Percentiles rank a stretch among this genome's conserved stretches.
Conservation (phyloP, 2,329 filamentous ascomycete genomes). For the Apiospora sp. region DNA sequence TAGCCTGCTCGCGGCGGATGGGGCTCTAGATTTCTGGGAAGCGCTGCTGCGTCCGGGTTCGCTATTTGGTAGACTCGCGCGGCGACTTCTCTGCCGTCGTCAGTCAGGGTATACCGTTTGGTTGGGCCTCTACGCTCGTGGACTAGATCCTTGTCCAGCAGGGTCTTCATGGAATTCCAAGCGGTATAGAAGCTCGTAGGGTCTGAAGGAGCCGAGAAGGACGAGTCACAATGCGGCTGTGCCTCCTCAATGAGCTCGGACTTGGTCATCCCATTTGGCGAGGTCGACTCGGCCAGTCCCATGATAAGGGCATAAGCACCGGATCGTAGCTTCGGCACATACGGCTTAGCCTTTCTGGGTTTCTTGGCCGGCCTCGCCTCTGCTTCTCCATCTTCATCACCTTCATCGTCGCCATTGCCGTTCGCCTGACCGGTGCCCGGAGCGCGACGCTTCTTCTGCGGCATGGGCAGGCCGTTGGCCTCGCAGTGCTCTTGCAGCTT, state of each 20-base stretch:
- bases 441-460: conserved; percentile 55
- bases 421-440: conserved; percentile 38
- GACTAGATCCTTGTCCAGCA: conserved; percentile 76
- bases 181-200: conserved; percentile 78
- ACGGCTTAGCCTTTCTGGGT: conserved; percentile 66
- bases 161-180: conserved; percentile 83
- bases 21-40: conserved; percentile 13
- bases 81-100: conserved; percentile 80
- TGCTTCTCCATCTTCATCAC: conserved; percentile 44
- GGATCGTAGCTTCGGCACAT: conserved; percentile 76
- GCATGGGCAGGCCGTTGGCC: conserved; percentile 73
- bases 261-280: conserved; percentile 69
- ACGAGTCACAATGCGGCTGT: conserved; percentile 76
- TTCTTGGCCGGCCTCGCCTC: conserved; percentile 61
- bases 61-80: conserved; percentile 65
- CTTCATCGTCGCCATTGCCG: conserved; percentile 45
- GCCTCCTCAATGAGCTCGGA: conserved; percentile 72
- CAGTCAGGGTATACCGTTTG: conserved; percentile 74
- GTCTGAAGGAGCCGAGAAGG: conserved; percentile 73
- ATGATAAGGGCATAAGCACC: conserved; percentile 78
- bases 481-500: conserved; percentile 67
- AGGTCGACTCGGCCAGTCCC: conserved; percentile 67
- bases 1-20: background rate
- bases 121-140: conserved; percentile 74
- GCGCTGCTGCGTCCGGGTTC: conserved; percentile 32